These are phyloP conservation scores for Hemileccinum rubropunctum DNA, from an alignment of 768 basidiomycete species.

Conservation along the genomic window DNA sequence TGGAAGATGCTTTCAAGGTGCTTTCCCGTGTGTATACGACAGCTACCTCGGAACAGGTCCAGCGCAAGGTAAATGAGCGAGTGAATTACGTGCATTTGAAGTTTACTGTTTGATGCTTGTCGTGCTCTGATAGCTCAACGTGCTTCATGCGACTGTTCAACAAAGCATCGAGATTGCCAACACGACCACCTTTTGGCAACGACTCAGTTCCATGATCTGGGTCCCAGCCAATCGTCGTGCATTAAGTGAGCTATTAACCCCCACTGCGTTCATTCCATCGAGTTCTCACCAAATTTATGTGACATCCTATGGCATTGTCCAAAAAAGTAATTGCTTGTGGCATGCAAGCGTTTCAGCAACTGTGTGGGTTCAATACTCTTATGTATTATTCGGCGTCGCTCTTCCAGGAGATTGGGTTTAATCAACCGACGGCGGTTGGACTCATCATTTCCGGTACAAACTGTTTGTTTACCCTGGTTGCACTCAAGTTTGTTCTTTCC, in stretches of 20 bases:
- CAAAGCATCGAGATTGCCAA: conserved; percentile 61
- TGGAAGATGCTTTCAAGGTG: conserved; percentile 49
- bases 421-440: conserved; percentile 79
- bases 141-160: conserved; percentile 57
- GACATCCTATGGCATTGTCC: no score
- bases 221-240: conserved; percentile 65
- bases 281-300: conserved; percentile 1
- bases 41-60: conserved; percentile 62
- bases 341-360: conserved; percentile 80
- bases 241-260: conserved; percentile 46
- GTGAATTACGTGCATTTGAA: not conserved
- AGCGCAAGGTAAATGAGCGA: conserved; percentile 49
- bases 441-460: conserved; percentile 77
- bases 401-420: conserved; percentile 77
- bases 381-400: conserved; percentile 76
- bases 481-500: conserved; percentile 47
- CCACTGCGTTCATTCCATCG: not conserved
- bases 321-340: conserved; percentile 68
- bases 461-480: conserved; percentile 74
- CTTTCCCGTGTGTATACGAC: conserved; percentile 65
- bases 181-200: conserved; percentile 58
- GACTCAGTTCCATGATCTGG: conserved; percentile 51
- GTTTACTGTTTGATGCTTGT: not conserved
- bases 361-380: conserved; percentile 83
- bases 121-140: conserved; percentile 41